Conservation (phyloP, 2,329 filamentous ascomycete species). For the Sodiomyces alkalinus region DNA sequence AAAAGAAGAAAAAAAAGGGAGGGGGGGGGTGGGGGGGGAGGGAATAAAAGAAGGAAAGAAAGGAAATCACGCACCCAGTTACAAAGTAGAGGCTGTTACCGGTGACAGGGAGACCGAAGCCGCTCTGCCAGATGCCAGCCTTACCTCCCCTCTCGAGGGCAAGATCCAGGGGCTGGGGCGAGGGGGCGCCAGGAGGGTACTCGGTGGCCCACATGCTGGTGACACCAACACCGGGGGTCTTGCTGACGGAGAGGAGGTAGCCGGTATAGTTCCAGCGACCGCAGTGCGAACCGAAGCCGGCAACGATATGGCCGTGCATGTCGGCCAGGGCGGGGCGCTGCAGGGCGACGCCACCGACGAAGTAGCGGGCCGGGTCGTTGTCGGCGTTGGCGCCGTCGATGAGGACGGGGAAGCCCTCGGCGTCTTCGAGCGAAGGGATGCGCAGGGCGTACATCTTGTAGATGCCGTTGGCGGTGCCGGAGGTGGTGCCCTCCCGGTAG, state of each 20-base stretch:
- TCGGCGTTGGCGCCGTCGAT: conserved; percentile 28
- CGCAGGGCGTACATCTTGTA: conserved; percentile 24
- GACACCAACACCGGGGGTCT: conserved; percentile 14
- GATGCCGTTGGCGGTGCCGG: conserved; percentile 17
- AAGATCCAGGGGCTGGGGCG: conserved; percentile 9
- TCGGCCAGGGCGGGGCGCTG: conserved; percentile 23
- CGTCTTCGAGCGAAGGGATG: conserved; percentile 20
- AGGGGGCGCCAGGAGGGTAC: conserved; percentile 18
- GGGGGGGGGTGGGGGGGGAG: too few species aligned
- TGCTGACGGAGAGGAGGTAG: conserved; percentile 16
- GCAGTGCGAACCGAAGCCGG: conserved; percentile 31
- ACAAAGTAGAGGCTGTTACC: conserved; percentile 14
- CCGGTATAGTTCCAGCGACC: conserved; percentile 29
- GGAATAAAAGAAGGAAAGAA: conserved; percentile 12
- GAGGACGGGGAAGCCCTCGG: conserved; percentile 23
- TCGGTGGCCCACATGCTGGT: conserved; percentile 13
- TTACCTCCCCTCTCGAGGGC: conserved; percentile 13
- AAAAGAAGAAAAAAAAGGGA: too few species aligned
- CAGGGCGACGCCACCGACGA: conserved; percentile 27
- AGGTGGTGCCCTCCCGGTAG: conserved; percentile 12
- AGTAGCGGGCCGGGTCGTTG: conserved; percentile 26
- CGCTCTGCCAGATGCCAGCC: conserved; percentile 20
- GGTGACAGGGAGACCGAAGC: conserved; percentile 17
- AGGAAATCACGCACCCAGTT: too few species aligned
- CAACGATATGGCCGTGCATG: conserved; percentile 23